Evolutionary conservation across 73 alveolate species (phyloP), one percentile per base, ranked within the genome.

Genomic region (Paraurostyla sp.): DNA sequence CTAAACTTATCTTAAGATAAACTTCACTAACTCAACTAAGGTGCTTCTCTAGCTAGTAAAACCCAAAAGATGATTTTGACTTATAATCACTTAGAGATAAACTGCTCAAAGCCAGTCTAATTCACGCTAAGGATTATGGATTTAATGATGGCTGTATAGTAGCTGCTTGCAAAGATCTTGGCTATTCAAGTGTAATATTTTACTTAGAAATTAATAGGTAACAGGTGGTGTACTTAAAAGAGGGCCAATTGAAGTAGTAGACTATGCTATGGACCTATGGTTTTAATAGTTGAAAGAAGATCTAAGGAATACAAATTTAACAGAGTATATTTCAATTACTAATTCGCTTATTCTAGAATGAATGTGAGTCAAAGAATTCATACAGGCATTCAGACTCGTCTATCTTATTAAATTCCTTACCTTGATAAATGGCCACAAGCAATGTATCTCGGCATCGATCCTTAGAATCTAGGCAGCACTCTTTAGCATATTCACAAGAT

Each of bases 351-450:
- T 18, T 29, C 3, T 56, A 58, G 81, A 27, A 80, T 59, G 90
- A 41, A 51, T 59, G 80, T 36, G 36, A 52, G 38, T 22, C 29
- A 29, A 0, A 58, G 92, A 40, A 22, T 89, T 32, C 32, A 68
- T 1, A 41, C 71, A 2, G 87, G 83, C 20, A n/a, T 94, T 18
- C 83, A 92, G 68, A 30, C 69, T 58, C 68, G 98, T 60, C 83
- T 94, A 42, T 22, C 49, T 18, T 82, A 69, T 69, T 59, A 22
- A n/a, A 52, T 76, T n/a, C 95, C 97, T 0, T 94, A 92, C 71
- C 80, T 75, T 25, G 85, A 63, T 1, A 85, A 75, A 25, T 94
- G 98, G 98, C 91, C 94, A 51, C 86, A 94, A 71, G 98, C 97
- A 0, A 94, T 94, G 97, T 86, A 93, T 42, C 57, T 89, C 0